Base-by-base conservation (phyloP, 768 basidiomycete genomes). In the Saitozyma sp. region DNA sequence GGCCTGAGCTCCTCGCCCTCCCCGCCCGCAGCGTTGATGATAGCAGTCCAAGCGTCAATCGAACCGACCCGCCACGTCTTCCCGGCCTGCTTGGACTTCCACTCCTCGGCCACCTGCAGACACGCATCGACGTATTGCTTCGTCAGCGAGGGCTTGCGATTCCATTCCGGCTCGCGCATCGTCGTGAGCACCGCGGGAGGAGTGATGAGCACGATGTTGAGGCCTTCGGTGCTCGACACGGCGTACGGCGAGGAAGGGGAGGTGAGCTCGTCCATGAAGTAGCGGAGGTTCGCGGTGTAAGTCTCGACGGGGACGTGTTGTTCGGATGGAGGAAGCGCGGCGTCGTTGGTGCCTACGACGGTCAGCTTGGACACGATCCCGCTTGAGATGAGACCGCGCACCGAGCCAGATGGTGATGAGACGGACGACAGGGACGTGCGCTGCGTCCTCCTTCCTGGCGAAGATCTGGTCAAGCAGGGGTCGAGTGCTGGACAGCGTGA, bases 321-420 rank as follows among this genome's bases (percentile, higher is more conserved):
- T 19, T 67, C 46, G 9, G 41, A 19, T 9, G 11, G 17, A 17
- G 45, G 58, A 19, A 58, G 61, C 8, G 54, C 61, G 29, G 65
- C 38, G 52, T 73, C 71, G 54, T 73, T 73, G 6, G 68, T 66
- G 9, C 71, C 71, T 73, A 45, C 49, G 9, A 19, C 6, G 37
- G 40, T 52, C 51, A 61, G 48, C 46, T 17, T 19, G 16, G n/a
- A 1, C 9, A 13, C 1, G 5, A 6, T 37, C 8, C 54, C n/a
- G 9, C 57, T 14, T 51, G 2, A 9, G 7, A 6, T 16, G 16
- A 39, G 38, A 56, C 9, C 20, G 52, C 65, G 20, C 43, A 74
- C 73, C 73, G 17, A 74, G 60, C 69, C 69, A 74, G 41, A 74
- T 56, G 6, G 69, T 74, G 0, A 71, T 63, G 11, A 74, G 53